These are phyloP conservation scores for Paramecium octaurelia DNA, from an alignment of 73 alveolate species.

Conservation along the genomic window DNA sequence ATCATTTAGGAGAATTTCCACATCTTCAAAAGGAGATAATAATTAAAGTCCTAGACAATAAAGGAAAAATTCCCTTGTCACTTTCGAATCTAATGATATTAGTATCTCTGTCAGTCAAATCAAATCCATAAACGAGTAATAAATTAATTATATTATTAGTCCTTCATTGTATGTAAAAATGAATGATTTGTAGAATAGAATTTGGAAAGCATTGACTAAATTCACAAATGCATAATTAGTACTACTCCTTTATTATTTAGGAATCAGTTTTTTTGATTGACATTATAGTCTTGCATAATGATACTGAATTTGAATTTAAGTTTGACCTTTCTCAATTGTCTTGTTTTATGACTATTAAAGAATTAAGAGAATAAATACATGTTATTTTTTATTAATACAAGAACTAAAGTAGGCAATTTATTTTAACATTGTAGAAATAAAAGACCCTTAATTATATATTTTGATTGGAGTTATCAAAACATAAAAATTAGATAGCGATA, in stretches of 20 bases:
- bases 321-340: neutral
- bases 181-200: neutral
- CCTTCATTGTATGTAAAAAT: neutral
- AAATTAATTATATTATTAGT: neutral
- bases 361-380: neutral
- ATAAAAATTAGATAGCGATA: slow-evolving; percentile 6
- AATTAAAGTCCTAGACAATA: neutral
- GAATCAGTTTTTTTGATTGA: neutral
- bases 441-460: slow-evolving; percentile 1
- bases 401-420: neutral
- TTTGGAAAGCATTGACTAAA: neutral
- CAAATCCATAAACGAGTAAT: neutral
- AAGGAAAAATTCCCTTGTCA: neutral
- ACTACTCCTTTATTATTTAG: neutral
- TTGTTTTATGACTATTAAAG: neutral
- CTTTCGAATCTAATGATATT: neutral
- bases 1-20: neutral
- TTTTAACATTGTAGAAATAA: neutral
- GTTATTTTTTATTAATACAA: neutral
- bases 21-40: neutral
- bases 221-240: neutral
- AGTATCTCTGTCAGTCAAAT: neutral
- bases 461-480: slow-evolving; percentile 8
- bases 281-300: neutral
- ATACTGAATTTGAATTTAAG: slow-evolving; percentile 43